Evolutionary conservation across 2,329 filamentous ascomycete genomes (phyloP).

Genomic region (Dactylellina drechsleri): DNA sequence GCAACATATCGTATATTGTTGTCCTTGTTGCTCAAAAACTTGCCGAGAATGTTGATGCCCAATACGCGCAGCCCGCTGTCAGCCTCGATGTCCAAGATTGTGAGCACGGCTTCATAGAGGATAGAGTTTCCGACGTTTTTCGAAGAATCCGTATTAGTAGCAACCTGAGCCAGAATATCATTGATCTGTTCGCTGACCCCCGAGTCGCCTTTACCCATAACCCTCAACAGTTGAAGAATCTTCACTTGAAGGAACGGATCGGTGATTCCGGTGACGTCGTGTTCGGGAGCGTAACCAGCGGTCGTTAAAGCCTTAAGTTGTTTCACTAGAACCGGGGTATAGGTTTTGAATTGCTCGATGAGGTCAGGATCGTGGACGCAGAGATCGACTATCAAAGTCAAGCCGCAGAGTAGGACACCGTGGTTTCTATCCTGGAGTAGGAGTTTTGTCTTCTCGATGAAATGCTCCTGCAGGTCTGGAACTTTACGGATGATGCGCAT

Average conservation of each 20-base stretch:
- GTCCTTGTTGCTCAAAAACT: slow-evolving; percentile 97
- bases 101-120: slow-evolving; percentile 94
- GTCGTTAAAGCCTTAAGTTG: slow-evolving; percentile 91
- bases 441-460: slow-evolving; percentile 89
- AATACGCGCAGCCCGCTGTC: slow-evolving; percentile 93
- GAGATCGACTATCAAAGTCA: slow-evolving; percentile 89
- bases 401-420: slow-evolving; percentile 88
- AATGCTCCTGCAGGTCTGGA: slow-evolving; percentile 95
- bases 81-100: slow-evolving; percentile 96
- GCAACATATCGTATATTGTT: slow-evolving; percentile 99
- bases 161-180: slow-evolving; percentile 95
- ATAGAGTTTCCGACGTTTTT: slow-evolving; percentile 99
- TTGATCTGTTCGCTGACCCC: slow-evolving; percentile 97
- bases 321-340: slow-evolving; percentile 85
- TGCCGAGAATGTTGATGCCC: slow-evolving; percentile 97
- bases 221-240: slow-evolving; percentile 84
- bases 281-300: slow-evolving; percentile 95
- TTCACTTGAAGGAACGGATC: slow-evolving; percentile 98
- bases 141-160: slow-evolving; percentile 95
- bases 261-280: slow-evolving; percentile 97
- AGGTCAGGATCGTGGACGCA: slow-evolving; percentile 95
- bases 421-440: slow-evolving; percentile 89
- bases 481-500: slow-evolving; percentile 99
- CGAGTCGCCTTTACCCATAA: slow-evolving; percentile 84
- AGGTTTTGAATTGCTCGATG: slow-evolving; percentile 87